A percentile compares a stretch with the other conserved stretches of the same genome.
phyloP scores from a whole-genome alignment of 2,329 filamentous ascomycete species.

The Cryoendolithus antarcticus region DNA sequence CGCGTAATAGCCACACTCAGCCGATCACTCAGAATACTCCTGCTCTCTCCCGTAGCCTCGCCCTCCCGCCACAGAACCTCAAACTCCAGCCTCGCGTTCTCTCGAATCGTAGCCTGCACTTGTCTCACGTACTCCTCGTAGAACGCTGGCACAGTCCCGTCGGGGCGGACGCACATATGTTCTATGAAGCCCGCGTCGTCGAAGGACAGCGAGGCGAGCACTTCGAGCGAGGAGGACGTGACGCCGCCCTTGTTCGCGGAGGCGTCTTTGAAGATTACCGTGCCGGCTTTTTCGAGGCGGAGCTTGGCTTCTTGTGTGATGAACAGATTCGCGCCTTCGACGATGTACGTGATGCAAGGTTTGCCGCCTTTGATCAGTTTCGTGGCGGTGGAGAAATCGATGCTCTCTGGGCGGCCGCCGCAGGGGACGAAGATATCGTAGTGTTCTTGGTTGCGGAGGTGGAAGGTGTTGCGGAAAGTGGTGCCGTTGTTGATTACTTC shows the following conservation, averaged over 20 bases:
- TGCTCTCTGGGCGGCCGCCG: conserved; percentile 90
- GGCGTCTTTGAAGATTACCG: conserved; percentile 92
- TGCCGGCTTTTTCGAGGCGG: conserved; percentile 86
- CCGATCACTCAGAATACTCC: conserved; percentile 82
- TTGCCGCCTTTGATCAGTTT: conserved; percentile 87
- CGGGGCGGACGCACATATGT: conserved; percentile 80
- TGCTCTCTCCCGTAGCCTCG: conserved; percentile 62
- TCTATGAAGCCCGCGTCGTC: conserved; percentile 77
- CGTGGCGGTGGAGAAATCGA: conserved; percentile 77
- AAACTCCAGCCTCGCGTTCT: conserved; percentile 87
- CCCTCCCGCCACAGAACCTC: conserved; percentile 97
- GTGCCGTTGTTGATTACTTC: conserved; percentile 86
- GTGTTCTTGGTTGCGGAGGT: conserved; percentile 56
- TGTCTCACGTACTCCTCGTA: conserved; percentile 87
- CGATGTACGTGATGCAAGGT: conserved; percentile 78
- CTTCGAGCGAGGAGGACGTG: conserved; percentile 91
- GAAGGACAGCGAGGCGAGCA: conserved; percentile 86
- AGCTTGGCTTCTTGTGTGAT: conserved; percentile 98
- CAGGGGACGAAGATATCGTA: conserved; percentile 92
- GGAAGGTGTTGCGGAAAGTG: conserved; percentile 93
- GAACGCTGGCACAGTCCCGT: conserved; percentile 72
- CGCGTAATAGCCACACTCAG: conserved; percentile 89
- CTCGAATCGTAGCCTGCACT: conserved; percentile 80
- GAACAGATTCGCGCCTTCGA: conserved; percentile 96
- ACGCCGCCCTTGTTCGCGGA: conserved; percentile 98